Base-by-base conservation (phyloP, 345 rosid genomes). In the Raphanus raphanistrum region DNA sequence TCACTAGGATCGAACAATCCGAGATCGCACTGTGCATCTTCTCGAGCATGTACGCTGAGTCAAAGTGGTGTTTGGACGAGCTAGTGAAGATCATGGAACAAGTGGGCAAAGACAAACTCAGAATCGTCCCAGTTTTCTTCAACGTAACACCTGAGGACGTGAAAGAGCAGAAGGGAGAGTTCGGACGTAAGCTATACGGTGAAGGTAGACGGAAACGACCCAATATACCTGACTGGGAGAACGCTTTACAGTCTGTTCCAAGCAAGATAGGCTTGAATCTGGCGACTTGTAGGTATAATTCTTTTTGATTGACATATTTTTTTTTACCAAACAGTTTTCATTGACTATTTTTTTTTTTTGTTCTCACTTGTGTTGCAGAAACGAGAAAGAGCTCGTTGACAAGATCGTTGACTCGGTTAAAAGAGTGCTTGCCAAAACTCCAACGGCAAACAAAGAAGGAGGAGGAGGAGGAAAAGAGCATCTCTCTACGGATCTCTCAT, bases 41-140 rank as follows among this genome's bases (percentile, higher is more conserved):
- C 64, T 57, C 74, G 60, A 17, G 2, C 41, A 10, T 10, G 32
- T 70, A 70, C 29, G 32, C 31, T 0, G 64, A 70, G 57, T 70
- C 74, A 25, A 1, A 13, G 0, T 57, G 74, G 74, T 70, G 74
- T 12, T 13, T 70, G 54, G 31, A 70, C 3, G 74, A 70, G 65
- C 65, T 70, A 0, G 64, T 7, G 65, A 35, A 35, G 41, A 70
- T 70, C 12, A 33, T 21, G 16, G 73, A 70, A 11, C 11, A 33
- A 4, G 64, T 32, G 0, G 0, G 11, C 4, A 4, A 70, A 55
- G 13, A 3, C 1, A 55, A 70, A 17, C 31, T 55, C 12, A 33
- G 50, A 55, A 17, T 69, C 31, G 6, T 69, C 31, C 73, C 73
- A 0, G 16, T 54, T 6, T 70, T 70, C 32, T 70, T 32, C 43